Evolutionary conservation across 352 stramenopile genomes (phyloP).

Genomic region (Phytophthora aleatoria): DNA sequence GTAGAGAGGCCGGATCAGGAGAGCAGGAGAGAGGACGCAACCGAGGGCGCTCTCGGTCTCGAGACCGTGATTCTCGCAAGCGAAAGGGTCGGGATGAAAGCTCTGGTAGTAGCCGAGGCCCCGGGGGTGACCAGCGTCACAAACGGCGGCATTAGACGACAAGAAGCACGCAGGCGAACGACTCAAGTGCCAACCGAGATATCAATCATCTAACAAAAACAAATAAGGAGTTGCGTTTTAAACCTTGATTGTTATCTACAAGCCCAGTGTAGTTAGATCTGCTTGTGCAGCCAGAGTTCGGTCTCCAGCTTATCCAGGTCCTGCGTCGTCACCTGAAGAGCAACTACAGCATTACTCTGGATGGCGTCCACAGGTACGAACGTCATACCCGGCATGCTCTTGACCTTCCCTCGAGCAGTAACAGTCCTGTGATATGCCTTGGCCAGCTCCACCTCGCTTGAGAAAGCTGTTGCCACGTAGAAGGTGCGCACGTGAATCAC

Average conservation of each 20-base stretch:
- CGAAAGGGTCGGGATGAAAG: slow-evolving; percentile 63
- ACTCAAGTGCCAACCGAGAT: slow-evolving; percentile 1
- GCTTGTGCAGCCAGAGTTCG: slow-evolving; percentile 80
- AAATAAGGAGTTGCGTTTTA: slow-evolving; percentile 15
- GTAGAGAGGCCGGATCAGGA: slow-evolving; percentile 26
- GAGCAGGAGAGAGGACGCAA: slow-evolving; percentile 39
- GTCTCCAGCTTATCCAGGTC: slow-evolving; percentile 85
- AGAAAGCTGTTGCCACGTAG: slow-evolving; percentile 53
- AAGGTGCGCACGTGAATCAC: slow-evolving; percentile 77
- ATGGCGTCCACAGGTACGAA: slow-evolving; percentile 78
- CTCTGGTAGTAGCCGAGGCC: slow-evolving; percentile 30
- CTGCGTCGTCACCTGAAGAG: slow-evolving; percentile 72
- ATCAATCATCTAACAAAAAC: slow-evolving; percentile 25
- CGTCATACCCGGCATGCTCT: slow-evolving; percentile 58
- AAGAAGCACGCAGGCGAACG: slow-evolving; percentile 1
- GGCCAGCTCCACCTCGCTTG: slow-evolving; percentile 57
- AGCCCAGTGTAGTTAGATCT: slow-evolving; percentile 49
- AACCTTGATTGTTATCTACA: slow-evolving; percentile 6
- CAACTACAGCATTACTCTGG: slow-evolving; percentile 47
- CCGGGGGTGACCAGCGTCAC: slow-evolving; percentile 31
- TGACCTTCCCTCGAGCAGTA: slow-evolving; percentile 35
- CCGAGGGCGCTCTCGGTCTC: slow-evolving; percentile 49
- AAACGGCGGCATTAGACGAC: slow-evolving; percentile 59
- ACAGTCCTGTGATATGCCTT: slow-evolving; percentile 32
- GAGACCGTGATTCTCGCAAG: slow-evolving; percentile 73